Conservation (phyloP, 2,329 filamentous ascomycete genomes). For the Fusarium sp. region DNA sequence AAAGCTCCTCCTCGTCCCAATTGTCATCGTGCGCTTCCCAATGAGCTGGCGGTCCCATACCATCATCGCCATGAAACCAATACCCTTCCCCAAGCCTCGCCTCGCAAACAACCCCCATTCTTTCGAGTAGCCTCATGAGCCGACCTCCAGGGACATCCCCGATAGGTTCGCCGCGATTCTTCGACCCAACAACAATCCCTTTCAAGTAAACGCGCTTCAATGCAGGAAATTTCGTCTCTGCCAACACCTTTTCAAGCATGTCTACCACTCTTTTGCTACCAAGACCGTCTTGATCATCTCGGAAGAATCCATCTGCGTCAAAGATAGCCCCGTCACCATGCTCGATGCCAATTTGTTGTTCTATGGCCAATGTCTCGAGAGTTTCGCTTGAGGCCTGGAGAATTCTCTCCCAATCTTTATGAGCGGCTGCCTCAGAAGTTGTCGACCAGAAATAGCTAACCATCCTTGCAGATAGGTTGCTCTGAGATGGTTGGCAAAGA, state of each 20-base stretch:
- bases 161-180: background rate
- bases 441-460: background rate
- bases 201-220: background rate
- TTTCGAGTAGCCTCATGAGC: background rate
- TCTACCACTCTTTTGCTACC: background rate
- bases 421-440: background rate
- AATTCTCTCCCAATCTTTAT: background rate
- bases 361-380: background rate
- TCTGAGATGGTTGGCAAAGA: background rate
- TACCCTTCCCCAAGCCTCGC: background rate
- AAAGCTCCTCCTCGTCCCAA: background rate
- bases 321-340: background rate
- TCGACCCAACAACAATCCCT: background rate
- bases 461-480: background rate
- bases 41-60: background rate
- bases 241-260: background rate
- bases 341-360: background rate
- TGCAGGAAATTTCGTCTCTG: background rate
- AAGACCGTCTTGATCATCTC: background rate
- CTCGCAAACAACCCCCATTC: background rate
- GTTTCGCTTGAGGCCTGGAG: background rate
- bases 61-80: background rate
- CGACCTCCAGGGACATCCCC: background rate
- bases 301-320: background rate
- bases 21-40: background rate